Percentiles rank a stretch among this genome's conserved stretches.
phyloP scores from a whole-genome alignment of 306 rosid genomes.

The Comarum palustre region DNA sequence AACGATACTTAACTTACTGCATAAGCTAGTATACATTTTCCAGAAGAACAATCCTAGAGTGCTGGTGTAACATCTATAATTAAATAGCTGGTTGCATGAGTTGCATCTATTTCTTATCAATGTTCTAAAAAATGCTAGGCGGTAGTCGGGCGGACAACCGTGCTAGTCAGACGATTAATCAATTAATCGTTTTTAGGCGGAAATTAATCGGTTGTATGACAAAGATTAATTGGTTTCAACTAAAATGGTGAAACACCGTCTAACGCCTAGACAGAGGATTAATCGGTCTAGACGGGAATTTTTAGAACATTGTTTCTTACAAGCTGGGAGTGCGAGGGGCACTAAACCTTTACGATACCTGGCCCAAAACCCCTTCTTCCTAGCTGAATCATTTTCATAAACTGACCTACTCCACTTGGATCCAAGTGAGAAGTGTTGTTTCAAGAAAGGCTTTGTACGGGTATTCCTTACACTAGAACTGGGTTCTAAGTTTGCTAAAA shows the following conservation, averaged over 20 bases:
- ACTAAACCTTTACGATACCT: constrained; percentile 46
- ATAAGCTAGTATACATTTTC: constrained; percentile 33
- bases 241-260: too few species aligned
- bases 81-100: constrained; percentile 18
- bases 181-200: too few species aligned
- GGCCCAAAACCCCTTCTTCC: constrained; percentile 71
- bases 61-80: constrained; percentile 29
- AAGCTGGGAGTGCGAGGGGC: not conserved
- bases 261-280: too few species aligned
- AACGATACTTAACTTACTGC: constrained; percentile 29
- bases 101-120: constrained; percentile 14
- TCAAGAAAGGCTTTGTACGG: constrained; percentile 60
- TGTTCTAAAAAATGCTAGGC: too few species aligned
- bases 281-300: too few species aligned
- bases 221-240: too few species aligned
- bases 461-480: constrained; percentile 63
- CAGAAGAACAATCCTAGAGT: constrained; percentile 30
- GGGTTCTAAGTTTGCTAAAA: constrained; percentile 50
- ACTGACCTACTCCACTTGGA: constrained; percentile 63
- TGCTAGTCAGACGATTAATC: too few species aligned
- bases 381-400: constrained; percentile 54
- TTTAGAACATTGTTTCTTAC: too few species aligned
- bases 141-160: too few species aligned
- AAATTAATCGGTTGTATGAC: too few species aligned
- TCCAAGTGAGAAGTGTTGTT: constrained; percentile 65